Conservation (phyloP, 495 filamentous ascomycete species). For the Talaromyces proteolyticus region DNA sequence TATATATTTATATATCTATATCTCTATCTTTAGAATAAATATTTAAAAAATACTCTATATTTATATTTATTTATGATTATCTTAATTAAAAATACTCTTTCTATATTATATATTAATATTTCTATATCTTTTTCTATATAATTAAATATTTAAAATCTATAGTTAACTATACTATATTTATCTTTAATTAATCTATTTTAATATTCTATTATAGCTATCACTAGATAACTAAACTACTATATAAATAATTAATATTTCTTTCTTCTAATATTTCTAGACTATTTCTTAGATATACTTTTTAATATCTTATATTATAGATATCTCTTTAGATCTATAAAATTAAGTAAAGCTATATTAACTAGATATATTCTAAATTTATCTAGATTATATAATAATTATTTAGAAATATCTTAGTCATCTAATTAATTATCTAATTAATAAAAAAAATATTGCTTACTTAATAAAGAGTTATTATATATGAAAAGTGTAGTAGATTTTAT, state of each 20-base stretch:
- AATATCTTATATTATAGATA: background rate
- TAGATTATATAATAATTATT: background rate
- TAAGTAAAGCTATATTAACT: background rate
- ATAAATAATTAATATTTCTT: background rate
- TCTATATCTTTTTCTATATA: background rate
- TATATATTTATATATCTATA: background rate
- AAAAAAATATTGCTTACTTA: background rate
- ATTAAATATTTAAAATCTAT: background rate
- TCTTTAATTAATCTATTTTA: background rate
- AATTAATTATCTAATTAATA: background rate
- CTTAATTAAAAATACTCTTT: background rate
- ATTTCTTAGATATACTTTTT: background rate
- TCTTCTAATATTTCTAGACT: background rate
- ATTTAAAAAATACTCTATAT: background rate
- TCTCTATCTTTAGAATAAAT: background rate
- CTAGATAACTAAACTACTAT: background rate
- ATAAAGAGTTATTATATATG: background rate
- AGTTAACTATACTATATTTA: background rate
- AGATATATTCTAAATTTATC: background rate
- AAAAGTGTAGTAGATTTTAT: background rate
- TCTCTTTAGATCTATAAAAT: background rate
- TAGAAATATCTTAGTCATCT: background rate
- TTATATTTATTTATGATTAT: background rate
- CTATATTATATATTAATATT: background rate
- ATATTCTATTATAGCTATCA: background rate